Base-by-base conservation (phyloP, 2,329 filamentous ascomycete genomes). In the Colletotrichum sp. region DNA sequence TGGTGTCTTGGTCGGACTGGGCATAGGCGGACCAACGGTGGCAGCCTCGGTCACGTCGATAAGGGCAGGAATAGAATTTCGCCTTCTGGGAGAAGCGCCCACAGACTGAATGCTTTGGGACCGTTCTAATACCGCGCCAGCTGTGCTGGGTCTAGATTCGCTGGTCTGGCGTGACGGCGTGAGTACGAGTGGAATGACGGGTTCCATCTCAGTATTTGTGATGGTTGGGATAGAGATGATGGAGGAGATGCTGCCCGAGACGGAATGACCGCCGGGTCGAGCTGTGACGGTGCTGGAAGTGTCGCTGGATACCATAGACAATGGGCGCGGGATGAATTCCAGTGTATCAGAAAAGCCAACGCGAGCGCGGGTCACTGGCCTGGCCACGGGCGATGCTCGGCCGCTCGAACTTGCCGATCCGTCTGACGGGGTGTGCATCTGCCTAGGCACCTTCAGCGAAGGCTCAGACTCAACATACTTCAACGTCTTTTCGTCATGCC, bases 301-400 rank as follows among this genome's bases (percentile, higher is more conserved):
- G 81, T 97, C 95, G 24, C 92, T 96, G 2, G 95, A 98, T 16
- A 97, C 92, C 24, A 96, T 87, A 3, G 96, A 98, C 21, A 97
- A 84, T 1, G 96, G 95, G 13, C 95, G 90, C 7, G 93, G 93
- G 78, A 96, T 96, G 76, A 94, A 95, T 81, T 97, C 94, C 33
- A 97, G 87, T 13, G 91, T 94, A 76, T 97, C 95, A 1, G 94
- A 95, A 80, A 98, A 98, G 1, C 93, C 94, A 59, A 98, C 95
- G 15, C 93, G 88, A 55, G 92, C 89, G 73, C 92, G 90, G 6
- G 88, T 87, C 11, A 74, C 72, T 3, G 83, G 74, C 67, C 83
- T 82, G 80, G 81, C 59, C 82, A 82, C 74, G 81, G 81, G 70
- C 66, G 80, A 70, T 24, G 68, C 66, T 63, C 64, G 69, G 38